Evolutionary conservation across 352 stramenopile species (phyloP), one percentile per base, ranked within the genome.

Genomic region (Phytophthora macrochlamydospora): DNA sequence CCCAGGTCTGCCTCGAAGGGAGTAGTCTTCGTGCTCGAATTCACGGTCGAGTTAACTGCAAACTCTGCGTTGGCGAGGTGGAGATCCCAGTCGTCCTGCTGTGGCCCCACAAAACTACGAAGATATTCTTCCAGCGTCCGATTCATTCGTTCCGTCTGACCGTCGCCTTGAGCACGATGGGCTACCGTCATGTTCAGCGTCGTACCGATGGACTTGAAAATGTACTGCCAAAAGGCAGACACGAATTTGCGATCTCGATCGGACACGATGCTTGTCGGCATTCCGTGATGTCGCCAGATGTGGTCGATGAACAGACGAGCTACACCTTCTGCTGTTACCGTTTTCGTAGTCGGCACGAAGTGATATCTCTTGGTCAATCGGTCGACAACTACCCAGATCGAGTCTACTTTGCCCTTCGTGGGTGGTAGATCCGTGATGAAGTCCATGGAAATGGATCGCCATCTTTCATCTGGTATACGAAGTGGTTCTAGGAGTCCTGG

Each of bases 241-340:
- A 49, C 54, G 12, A 71, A 67, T 28, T 71, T 71, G 28, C 48
- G n/a, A 18, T 57, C 64, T 1, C 30, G 64, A 31, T 71, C 50
- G 18, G 18, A 24, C 18, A 24, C 18, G 18, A 24, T 69, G 40
- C 44, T 62, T 3, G 28, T 32, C 2, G 62, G 48, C 49, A 65
- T 24, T 24, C 18, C 18, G 18, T 24, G 18, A 24, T 24, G 18
- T 24, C 18, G 18, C 18, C 18, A 24, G 18, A 24, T 24, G 18
- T 24, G 18, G 18, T 24, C 18, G 18, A 24, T 24, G 45, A 60
- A 69, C 0, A 60, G 31, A 29, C n/a, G 32, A 9, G 30, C 48
- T 18, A 59, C 49, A 2, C 49, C 43, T 51, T 69, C 55, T 13
- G 48, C 55, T 45, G 24, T 52, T n/a, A 56, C 45, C 3, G 24